phyloP scores from a whole-genome alignment of 2,329 filamentous ascomycete species.

The Botrytis pseudocinerea region DNA sequence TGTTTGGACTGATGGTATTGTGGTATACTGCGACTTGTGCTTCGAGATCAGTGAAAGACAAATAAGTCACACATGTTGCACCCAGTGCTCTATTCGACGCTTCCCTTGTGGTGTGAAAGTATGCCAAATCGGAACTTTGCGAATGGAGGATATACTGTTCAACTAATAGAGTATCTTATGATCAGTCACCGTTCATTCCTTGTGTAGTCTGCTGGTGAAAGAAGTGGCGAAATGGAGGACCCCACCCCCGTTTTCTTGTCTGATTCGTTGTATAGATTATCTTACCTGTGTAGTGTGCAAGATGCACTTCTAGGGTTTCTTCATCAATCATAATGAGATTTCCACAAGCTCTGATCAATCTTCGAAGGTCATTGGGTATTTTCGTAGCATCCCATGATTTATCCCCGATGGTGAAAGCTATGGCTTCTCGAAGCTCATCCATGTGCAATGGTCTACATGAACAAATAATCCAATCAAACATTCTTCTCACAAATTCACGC shows the following conservation, averaged over 20 bases:
- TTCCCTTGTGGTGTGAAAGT: background rate
- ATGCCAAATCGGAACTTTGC: background rate
- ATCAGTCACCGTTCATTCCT: background rate
- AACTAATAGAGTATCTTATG: background rate
- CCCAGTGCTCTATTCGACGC: background rate
- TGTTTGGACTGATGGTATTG: background rate
- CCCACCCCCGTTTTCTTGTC: background rate
- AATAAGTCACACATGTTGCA: background rate
- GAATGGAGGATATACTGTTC: background rate
- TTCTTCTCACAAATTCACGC: constrained; percentile 20
- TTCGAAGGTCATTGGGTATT: constrained; percentile 16
- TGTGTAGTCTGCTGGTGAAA: accelerated
- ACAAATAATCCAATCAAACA: constrained; percentile 28
- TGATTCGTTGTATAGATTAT: background rate
- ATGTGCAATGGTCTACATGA: constrained; percentile 22
- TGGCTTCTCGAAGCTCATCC: constrained; percentile 26
- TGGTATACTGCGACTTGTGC: background rate
- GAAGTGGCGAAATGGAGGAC: too few species aligned
- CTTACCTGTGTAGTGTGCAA: constrained; percentile 8
- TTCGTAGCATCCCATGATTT: background rate
- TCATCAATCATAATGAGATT: constrained; percentile 5
- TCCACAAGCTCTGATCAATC: constrained; percentile 1
- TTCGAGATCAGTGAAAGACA: background rate
- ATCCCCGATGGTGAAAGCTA: background rate
- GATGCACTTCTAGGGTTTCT: background rate